A percentile compares a stretch with the other conserved stretches of the same genome.
Conservation (phyloP, 208 protist species). For the Trypanosoma mega region DNA sequence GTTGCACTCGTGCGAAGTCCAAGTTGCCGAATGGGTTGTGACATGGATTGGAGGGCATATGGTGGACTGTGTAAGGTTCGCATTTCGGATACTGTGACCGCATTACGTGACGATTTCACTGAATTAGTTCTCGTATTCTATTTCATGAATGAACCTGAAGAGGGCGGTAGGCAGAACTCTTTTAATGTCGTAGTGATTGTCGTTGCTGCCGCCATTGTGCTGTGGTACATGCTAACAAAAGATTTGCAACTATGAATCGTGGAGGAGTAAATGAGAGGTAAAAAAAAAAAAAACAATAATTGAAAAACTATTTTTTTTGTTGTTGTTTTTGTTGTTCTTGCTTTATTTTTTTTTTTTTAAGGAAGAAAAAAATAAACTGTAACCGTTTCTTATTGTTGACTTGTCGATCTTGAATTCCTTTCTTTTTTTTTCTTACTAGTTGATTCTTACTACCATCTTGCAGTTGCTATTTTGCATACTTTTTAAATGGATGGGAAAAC, state of each 20-base stretch:
- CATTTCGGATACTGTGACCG: conserved; percentile 13
- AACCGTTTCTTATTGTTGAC: too few species aligned
- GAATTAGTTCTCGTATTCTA: conserved; percentile 47
- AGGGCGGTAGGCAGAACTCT: conserved; percentile 27
- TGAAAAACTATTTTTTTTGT: neutral
- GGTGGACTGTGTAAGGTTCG: conserved; percentile 19
- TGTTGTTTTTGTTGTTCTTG: neutral
- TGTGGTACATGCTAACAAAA: conserved; percentile 72
- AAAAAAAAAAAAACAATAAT: too few species aligned
- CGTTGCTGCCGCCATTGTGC: conserved; percentile 29
- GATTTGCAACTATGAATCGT: conserved; percentile 43
- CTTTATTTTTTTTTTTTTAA: too few species aligned
- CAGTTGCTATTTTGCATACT: too few species aligned
- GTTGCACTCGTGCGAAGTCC: conserved; percentile 40
- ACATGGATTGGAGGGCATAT: conserved; percentile 7
- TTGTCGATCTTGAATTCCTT: too few species aligned
- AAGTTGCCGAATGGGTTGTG: conserved; percentile 31
- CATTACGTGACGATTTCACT: conserved; percentile 33
- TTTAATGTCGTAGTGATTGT: conserved; percentile 33
- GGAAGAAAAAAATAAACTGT: too few species aligned
- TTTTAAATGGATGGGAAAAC: too few species aligned
- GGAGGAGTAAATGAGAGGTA: too few species aligned
- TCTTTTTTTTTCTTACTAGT: too few species aligned
- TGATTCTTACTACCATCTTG: too few species aligned
- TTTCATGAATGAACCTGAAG: conserved; percentile 32